A percentile compares a stretch with the other conserved stretches of the same genome.
phyloP scores from a whole-genome alignment of 2,329 filamentous ascomycete species.

The Penicillium sp. region DNA sequence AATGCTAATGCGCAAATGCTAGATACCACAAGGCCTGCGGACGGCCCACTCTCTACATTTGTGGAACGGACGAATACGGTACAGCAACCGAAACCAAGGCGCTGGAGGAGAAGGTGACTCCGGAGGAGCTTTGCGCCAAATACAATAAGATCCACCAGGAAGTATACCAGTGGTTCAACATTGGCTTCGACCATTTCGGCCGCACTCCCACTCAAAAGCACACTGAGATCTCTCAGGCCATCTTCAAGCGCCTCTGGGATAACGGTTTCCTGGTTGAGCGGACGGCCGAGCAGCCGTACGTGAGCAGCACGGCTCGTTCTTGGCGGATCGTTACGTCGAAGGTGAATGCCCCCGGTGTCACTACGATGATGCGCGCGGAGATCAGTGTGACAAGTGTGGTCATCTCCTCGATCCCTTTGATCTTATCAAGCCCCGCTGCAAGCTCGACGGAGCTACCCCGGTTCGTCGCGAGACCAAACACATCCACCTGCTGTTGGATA shows the following conservation, averaged over 20 bases:
- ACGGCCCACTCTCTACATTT: conserved; percentile 75
- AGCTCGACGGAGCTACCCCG: conserved; percentile 78
- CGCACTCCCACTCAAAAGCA: conserved; percentile 84
- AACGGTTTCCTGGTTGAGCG: conserved; percentile 86
- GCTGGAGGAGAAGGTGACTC: conserved; percentile 76
- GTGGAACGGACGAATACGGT: conserved; percentile 89
- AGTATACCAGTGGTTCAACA: conserved; percentile 94
- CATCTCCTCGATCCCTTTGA: conserved; percentile 66
- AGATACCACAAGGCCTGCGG: conserved; percentile 76
- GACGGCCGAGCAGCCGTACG: conserved; percentile 83
- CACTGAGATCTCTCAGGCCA: conserved; percentile 86
- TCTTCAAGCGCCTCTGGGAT: conserved; percentile 80
- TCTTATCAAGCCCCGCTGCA: conserved; percentile 81
- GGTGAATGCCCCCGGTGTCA: conserved; percentile 48
- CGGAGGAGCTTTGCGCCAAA: conserved; percentile 81
- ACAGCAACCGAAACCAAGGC: conserved; percentile 96
- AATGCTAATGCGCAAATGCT: conserved; percentile 12
- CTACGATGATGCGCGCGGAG: conserved; percentile 65
- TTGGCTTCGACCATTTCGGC: conserved; percentile 91
- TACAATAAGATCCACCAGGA: conserved; percentile 86
- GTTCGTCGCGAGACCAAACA: conserved; percentile 80
- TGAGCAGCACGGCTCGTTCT: conserved; percentile 57
- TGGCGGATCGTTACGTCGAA: conserved; percentile 68
- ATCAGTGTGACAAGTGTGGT: conserved; percentile 72
- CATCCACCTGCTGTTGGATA: conserved; percentile 80